phyloP scores from a whole-genome alignment of 495 filamentous ascomycete species.

The Annulohypoxylon maeteangense region DNA sequence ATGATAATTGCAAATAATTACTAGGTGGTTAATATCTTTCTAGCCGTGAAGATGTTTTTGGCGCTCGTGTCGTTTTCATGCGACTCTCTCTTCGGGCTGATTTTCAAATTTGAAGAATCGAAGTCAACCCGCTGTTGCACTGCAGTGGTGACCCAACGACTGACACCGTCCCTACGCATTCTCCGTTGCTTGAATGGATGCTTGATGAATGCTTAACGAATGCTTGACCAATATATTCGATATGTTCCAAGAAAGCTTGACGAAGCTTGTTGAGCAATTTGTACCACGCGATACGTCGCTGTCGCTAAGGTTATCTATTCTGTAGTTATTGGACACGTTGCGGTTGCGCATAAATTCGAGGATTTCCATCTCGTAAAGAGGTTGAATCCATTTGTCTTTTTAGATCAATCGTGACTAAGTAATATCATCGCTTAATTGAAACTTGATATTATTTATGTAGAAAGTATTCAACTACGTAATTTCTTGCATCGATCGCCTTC shows the following conservation, averaged over 20 bases:
- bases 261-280: constrained; percentile 43
- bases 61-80: constrained; percentile 4
- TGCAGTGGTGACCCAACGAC: constrained; percentile 37
- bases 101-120: constrained; percentile 10
- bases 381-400: constrained; percentile 35
- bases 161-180: constrained; percentile 30
- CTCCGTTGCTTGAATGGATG: constrained; percentile 10
- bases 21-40: constrained; percentile 1
- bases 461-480: constrained; percentile 24
- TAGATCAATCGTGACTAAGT: constrained; percentile 30
- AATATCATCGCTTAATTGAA: constrained; percentile 19
- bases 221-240: constrained; percentile 33
- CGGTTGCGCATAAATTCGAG: constrained; percentile 27
- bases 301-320: background rate
- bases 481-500: constrained; percentile 27
- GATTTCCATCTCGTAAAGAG: constrained; percentile 31
- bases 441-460: background rate
- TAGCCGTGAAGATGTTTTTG: constrained; percentile 11
- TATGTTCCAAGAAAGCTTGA: constrained; percentile 43
- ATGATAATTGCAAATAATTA: constrained; percentile 30
- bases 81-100: constrained; percentile 23
- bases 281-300: constrained; percentile 20
- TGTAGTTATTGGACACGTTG: constrained; percentile 13
- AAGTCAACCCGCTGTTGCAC: constrained; percentile 33
- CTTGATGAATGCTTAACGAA: background rate